Evolutionary conservation across 2,329 filamentous ascomycete species (phyloP).

Genomic region (Aureobasidium namibiae): DNA sequence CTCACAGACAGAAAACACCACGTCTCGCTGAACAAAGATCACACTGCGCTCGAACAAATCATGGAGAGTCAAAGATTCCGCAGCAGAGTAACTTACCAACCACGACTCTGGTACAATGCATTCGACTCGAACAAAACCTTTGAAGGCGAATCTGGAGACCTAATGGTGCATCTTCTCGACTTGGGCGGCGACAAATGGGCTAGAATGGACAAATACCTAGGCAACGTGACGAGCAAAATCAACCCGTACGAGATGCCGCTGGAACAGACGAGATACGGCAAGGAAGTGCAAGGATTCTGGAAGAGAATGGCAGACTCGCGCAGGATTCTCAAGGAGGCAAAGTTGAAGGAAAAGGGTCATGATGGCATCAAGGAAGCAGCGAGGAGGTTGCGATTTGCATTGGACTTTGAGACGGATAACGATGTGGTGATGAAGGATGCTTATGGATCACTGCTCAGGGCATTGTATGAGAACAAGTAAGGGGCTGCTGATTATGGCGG

Average conservation of each 20-base stretch:
- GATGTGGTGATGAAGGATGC: not conserved
- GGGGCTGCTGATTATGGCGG: not conserved
- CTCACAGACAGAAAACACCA: conserved; percentile 14
- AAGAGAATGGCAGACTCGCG: conserved; percentile 14
- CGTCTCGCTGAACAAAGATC: conserved; percentile 18
- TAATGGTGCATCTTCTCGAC: conserved; percentile 20
- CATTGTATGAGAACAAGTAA: conserved; percentile 6
- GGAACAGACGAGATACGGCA: conserved; percentile 18
- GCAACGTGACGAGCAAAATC: conserved; percentile 9
- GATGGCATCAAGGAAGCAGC: not conserved
- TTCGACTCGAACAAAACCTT: conserved; percentile 26
- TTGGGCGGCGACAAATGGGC: conserved; percentile 19
- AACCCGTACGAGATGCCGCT: conserved; percentile 15
- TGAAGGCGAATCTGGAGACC: conserved; percentile 23
- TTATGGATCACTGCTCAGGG: not conserved
- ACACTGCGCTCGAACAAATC: conserved; percentile 14
- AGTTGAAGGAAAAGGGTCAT: conserved; percentile 4
- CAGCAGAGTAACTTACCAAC: conserved; percentile 15
- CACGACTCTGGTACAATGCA: conserved; percentile 21
- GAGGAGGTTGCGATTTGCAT: not conserved
- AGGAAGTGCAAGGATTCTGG: conserved; percentile 19
- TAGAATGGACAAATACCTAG: conserved; percentile 18
- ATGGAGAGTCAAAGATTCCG: conserved; percentile 11
- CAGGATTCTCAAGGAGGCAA: conserved; percentile 6
- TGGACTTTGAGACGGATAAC: conserved; percentile 11